Conservation (phyloP, 2,329 filamentous ascomycete species). For the Neofusicoccum sp. region DNA sequence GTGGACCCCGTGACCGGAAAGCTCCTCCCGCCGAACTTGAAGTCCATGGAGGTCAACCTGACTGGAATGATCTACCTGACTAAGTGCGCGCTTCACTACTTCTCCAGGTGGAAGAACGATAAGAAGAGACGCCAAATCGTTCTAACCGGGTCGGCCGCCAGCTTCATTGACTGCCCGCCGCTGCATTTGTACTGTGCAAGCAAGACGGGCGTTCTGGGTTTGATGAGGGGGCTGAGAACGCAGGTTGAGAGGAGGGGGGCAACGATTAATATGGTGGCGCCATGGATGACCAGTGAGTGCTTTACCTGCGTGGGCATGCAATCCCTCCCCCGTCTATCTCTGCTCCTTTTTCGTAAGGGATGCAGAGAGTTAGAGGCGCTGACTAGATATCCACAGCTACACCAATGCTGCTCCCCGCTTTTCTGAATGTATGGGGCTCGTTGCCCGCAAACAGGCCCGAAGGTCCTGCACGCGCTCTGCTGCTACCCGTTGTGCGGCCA, state of each 20-base stretch:
- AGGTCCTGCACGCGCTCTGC: conserved; percentile 26
- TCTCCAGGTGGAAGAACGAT: conserved; percentile 21
- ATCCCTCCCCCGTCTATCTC: neutral
- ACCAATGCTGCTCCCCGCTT: conserved; percentile 10
- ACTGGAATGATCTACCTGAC: conserved; percentile 24
- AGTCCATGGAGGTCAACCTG: conserved; percentile 26
- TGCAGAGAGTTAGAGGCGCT: neutral
- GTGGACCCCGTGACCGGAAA: conserved; percentile 19
- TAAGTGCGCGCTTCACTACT: conserved; percentile 26
- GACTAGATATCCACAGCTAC: neutral
- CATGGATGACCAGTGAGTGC: conserved; percentile 30
- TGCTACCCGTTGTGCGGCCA: conserved; percentile 25
- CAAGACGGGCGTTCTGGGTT: conserved; percentile 27
- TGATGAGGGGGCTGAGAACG: conserved; percentile 25
- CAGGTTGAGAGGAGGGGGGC: conserved; percentile 23
- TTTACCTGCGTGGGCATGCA: neutral
- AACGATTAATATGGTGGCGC: conserved; percentile 26
- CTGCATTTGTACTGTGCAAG: conserved; percentile 26
- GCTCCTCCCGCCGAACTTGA: conserved; percentile 22
- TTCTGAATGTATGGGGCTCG: conserved; percentile 23
- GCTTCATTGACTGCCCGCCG: conserved; percentile 26
- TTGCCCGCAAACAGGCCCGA: conserved; percentile 26
- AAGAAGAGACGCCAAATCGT: conserved; percentile 21
- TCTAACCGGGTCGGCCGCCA: conserved; percentile 24
- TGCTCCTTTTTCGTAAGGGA: too few species aligned